phyloP scores from a whole-genome alignment of 495 filamentous ascomycete species.

The Neurospora discreta region DNA sequence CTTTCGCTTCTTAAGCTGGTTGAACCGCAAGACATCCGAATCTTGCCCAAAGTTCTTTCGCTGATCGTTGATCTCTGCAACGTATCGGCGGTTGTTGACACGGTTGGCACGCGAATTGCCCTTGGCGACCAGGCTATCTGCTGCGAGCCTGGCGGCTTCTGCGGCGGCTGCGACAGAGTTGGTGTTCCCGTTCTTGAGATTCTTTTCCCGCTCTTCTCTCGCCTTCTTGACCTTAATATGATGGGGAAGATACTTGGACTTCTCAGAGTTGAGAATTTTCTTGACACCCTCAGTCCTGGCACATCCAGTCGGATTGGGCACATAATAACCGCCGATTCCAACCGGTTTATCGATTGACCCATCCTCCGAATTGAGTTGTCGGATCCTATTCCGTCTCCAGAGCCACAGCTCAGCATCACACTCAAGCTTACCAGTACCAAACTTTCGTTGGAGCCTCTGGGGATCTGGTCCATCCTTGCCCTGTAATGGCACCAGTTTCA shows the following conservation, averaged over 20 bases:
- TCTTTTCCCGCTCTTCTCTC: slow-evolving; percentile 75
- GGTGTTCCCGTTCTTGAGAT: slow-evolving; percentile 56
- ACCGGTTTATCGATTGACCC: slow-evolving; percentile 31
- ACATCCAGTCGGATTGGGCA: slow-evolving; percentile 70
- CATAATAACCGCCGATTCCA: slow-evolving; percentile 79
- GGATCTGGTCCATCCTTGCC: slow-evolving; percentile 68
- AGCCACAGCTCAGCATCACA: slow-evolving; percentile 63
- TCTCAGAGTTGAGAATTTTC: slow-evolving; percentile 90
- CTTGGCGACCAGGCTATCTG: slow-evolving; percentile 68
- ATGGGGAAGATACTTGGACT: slow-evolving; percentile 96
- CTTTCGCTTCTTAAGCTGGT: slow-evolving; percentile 98
- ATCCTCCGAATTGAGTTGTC: slow-evolving; percentile 55
- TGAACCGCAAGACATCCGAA: slow-evolving; percentile 86
- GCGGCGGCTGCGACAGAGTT: slow-evolving; percentile 50
- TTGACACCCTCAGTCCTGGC: slow-evolving; percentile 88
- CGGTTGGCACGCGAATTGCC: slow-evolving; percentile 76
- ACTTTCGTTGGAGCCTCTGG: slow-evolving; percentile 72
- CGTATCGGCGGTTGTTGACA: slow-evolving; percentile 86
- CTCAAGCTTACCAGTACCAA: slow-evolving; percentile 45
- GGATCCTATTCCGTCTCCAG: slow-evolving; percentile 84
- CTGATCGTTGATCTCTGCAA: slow-evolving; percentile 89
- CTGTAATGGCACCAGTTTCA: slow-evolving; percentile 37
- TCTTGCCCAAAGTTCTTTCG: slow-evolving; percentile 79
- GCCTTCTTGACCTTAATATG: slow-evolving; percentile 88
- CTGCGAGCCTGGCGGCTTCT: slow-evolving; percentile 62